Percentiles rank a stretch among this genome's conserved stretches.
These are phyloP conservation scores for Phylloporus sp. DNA, from an alignment of 768 basidiomycete species.

Conservation along the genomic window DNA sequence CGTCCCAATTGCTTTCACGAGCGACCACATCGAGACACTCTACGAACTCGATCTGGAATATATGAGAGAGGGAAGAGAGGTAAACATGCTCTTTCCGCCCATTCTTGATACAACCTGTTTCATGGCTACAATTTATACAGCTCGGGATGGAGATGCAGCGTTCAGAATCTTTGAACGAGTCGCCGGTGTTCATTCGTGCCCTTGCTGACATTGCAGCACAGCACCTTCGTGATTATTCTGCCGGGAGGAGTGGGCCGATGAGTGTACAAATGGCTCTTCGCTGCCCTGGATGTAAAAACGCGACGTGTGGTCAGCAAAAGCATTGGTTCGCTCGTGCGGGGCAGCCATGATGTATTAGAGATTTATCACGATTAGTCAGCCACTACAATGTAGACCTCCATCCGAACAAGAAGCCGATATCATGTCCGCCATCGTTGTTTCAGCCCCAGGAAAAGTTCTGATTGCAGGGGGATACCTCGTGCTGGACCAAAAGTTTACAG, in stretches of 20 bases:
- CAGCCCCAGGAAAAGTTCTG: slow-evolving; percentile 92
- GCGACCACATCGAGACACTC: slow-evolving; percentile 97
- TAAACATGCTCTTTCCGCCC: slow-evolving; percentile 32
- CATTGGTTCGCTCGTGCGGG: slow-evolving; percentile 85
- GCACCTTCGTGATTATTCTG: slow-evolving; percentile 63
- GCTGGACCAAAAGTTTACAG: slow-evolving; percentile 80
- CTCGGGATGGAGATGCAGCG: slow-evolving; percentile 87
- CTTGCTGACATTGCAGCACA: slow-evolving; percentile 84
- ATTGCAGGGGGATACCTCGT: slow-evolving; percentile 96
- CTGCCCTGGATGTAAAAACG: slow-evolving; percentile 92
- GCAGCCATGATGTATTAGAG: slow-evolving; percentile 29
- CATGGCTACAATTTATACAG: slow-evolving; percentile 37
- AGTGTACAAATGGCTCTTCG: slow-evolving; percentile 80
- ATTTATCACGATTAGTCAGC: slow-evolving; percentile 25
- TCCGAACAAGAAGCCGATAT: not conserved
- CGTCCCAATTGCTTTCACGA: slow-evolving; percentile 96
- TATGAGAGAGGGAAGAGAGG: slow-evolving; percentile 83
- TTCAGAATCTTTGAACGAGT: slow-evolving; percentile 89
- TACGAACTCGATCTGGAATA: slow-evolving; percentile 97
- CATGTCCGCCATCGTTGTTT: slow-evolving; percentile 59
- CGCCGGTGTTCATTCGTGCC: slow-evolving; percentile 92
- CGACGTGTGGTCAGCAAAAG: slow-evolving; percentile 82
- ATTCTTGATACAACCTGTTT: slow-evolving; percentile 6
- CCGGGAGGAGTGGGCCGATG: slow-evolving; percentile 54
- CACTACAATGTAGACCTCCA: not conserved